These are phyloP conservation scores for Knufia petricola DNA, from an alignment of 2,329 filamentous ascomycete genomes.

Conservation along the genomic window DNA sequence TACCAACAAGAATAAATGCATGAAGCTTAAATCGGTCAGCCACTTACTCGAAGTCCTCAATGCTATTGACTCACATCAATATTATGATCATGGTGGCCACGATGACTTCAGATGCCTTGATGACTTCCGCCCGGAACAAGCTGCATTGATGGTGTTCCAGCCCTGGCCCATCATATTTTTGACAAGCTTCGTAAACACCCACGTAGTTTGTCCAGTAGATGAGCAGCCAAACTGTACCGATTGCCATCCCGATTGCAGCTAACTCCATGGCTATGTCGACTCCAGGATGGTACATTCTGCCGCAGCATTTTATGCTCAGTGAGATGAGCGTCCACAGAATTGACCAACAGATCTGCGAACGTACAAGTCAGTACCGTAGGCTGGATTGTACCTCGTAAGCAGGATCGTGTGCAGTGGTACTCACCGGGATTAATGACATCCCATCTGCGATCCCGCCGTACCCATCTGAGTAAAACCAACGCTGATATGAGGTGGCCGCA, in stretches of 20 bases:
- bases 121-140: neutral
- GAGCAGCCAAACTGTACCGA: constrained; percentile 2
- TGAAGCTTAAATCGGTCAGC: neutral
- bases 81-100: neutral
- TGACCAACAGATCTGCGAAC: neutral
- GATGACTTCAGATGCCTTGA: neutral
- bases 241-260: neutral
- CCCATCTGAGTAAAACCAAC: neutral
- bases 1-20: neutral
- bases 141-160: neutral
- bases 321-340: neutral
- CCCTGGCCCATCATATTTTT: neutral
- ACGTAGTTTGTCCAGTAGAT: neutral
- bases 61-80: neutral
- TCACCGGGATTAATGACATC: neutral
- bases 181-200: neutral
- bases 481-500: neutral
- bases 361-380: neutral
- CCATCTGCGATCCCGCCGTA: neutral
- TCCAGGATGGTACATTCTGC: neutral
- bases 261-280: constrained; percentile 5
- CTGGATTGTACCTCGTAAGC: too few species aligned
- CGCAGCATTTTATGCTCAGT: neutral
- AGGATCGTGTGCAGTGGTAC: neutral
- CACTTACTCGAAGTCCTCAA: neutral